Base-by-base conservation (phyloP, 1,284 basidiomycete species). In the Austroboletus olivaceoglutinosus region DNA sequence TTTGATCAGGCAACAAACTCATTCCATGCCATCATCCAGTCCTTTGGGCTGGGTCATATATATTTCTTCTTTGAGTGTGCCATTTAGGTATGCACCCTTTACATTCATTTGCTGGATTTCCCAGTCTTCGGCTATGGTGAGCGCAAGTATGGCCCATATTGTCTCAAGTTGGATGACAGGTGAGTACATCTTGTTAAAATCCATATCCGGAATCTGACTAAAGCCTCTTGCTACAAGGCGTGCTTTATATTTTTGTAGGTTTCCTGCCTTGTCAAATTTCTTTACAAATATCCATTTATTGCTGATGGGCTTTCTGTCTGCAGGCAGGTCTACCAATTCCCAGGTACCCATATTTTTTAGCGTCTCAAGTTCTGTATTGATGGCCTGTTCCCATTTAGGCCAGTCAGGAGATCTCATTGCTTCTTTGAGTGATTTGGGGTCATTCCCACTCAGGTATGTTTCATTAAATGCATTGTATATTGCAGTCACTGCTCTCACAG, bases 31-130 rank as follows among this genome's bases (percentile, higher is more conserved):
- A 76, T 58, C 1, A 76, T 62, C 1, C 55, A 51, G 0, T 60
- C 62, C 50, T 75, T 70, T 1, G 76, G 62, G 52, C 36, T 73
- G 71, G 0, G 44, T 19, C 71, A 76, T 75, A 41, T 71, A 75
- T 9, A 76, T 64, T 13, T 70, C 62, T 39, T 77, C 71, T 7
- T 72, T 58, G 1, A 76, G 62, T 1, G 55, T 52, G 0, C 61
- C 62, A 51, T 76, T 70, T 1, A 76, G 62, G 51, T 69, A 76
- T 0, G 68, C 68, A 0, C 62, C 65, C 7, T 66, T 65, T 0
- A 78, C 58, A 45, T 77, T 51, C 51, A 61, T 59, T 31, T 59
- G 48, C 7, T 61, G 46, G 1, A 56, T 56, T 29, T 56, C 39
- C 49, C 47, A 52, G 8, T 52, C 34, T 7, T 56, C 5, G 0